A percentile compares a stretch with the other conserved stretches of the same genome.
Evolutionary conservation across 1,139 yeast species (phyloP).

Genomic region (Taphrina pruni): DNA sequence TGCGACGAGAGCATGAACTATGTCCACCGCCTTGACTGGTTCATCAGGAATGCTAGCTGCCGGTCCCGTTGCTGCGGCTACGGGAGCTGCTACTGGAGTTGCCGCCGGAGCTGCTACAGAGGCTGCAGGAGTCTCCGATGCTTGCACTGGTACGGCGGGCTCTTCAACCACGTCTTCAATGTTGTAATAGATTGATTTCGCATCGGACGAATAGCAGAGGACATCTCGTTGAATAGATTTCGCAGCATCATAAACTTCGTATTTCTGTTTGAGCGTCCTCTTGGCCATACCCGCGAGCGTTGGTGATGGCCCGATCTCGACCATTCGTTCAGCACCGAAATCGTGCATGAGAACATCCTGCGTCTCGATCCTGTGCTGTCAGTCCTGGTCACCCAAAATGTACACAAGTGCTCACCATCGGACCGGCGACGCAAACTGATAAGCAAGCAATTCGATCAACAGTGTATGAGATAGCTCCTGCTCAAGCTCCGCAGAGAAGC

Average conservation of each 20-base stretch:
- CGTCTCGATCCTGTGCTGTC: constrained; percentile 68
- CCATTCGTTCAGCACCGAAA: constrained; percentile 86
- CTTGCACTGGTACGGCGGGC: constrained; percentile 55
- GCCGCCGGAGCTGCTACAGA: constrained; percentile 52
- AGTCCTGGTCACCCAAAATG: neutral
- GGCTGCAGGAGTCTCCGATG: constrained; percentile 55
- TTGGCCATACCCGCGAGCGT: constrained; percentile 98
- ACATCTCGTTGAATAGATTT: constrained; percentile 95
- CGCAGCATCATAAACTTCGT: constrained; percentile 97
- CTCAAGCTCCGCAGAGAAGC: constrained; percentile 72
- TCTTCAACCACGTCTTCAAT: constrained; percentile 76
- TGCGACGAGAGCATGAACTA: constrained; percentile 89
- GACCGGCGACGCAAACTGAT: constrained; percentile 98
- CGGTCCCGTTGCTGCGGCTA: constrained; percentile 71
- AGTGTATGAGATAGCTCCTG: constrained; percentile 96
- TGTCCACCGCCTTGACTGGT: constrained; percentile 81
- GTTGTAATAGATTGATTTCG: constrained; percentile 93
- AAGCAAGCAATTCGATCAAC: constrained; percentile 92
- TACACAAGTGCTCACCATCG: constrained; percentile 67
- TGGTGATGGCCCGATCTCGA: constrained; percentile 98
- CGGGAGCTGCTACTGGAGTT: constrained; percentile 62
- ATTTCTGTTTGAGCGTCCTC: constrained; percentile 93
- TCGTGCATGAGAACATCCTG: constrained; percentile 96
- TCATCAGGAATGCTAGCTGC: constrained; percentile 84
- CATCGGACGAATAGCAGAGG: constrained; percentile 91